Conservation (phyloP, 75 land plant species). For the Larix kaempferi region DNA sequence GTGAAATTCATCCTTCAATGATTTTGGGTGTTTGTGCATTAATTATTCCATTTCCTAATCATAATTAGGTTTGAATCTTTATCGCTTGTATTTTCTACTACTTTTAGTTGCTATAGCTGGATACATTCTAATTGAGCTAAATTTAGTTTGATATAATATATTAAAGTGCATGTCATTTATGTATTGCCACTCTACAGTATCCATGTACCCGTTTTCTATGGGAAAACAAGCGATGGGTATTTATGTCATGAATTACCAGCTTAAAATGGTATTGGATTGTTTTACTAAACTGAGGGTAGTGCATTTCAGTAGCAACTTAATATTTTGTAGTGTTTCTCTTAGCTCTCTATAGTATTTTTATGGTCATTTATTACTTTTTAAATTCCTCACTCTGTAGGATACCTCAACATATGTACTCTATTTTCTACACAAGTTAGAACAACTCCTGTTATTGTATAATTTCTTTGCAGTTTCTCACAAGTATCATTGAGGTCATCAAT, state of each 20-base stretch:
- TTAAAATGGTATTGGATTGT: conserved; percentile 67
- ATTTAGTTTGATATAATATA: not conserved
- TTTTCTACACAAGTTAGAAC: conserved; percentile 59
- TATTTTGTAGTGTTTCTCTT: not conserved
- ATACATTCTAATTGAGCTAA: not conserved
- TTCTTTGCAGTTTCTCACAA: not conserved
- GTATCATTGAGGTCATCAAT: not conserved
- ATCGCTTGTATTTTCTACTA: not conserved
- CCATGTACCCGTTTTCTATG: conserved; percentile 99
- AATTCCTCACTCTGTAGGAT: conserved; percentile 38
- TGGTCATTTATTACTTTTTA: too few species aligned
- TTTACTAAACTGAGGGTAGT: not conserved
- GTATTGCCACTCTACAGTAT: conserved; percentile 47
- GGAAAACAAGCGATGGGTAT: conserved; percentile 99
- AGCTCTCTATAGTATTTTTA: too few species aligned
- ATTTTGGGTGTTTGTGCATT: conserved; percentile 98
- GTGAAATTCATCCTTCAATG: conserved; percentile 98
- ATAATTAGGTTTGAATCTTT: conserved; percentile 71
- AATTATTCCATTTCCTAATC: conserved; percentile 98
- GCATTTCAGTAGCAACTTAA: not conserved
- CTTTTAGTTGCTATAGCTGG: not conserved
- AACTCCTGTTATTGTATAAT: too few species aligned
- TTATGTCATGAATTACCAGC: conserved; percentile 96
- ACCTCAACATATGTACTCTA: conserved; percentile 91
- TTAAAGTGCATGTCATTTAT: not conserved